phyloP scores from a whole-genome alignment of 169 alveolate species.

The Plasmodium chabaudi region DNA sequence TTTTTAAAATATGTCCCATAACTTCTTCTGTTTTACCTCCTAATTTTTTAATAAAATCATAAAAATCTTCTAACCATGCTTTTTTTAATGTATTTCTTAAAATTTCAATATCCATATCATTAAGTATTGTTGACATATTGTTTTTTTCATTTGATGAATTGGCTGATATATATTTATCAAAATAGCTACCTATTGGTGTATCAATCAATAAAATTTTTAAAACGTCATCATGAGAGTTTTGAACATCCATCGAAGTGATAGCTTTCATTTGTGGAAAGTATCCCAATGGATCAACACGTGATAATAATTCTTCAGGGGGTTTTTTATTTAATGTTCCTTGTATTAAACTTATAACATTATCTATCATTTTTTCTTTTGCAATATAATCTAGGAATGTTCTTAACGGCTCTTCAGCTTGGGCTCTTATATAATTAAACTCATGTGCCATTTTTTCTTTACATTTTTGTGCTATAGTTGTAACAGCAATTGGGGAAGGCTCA shows the following conservation, averaged over 20 bases:
- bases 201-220: slow-evolving; percentile 97
- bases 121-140: slow-evolving; percentile 77
- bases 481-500: slow-evolving; percentile 94
- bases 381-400: slow-evolving; percentile 90
- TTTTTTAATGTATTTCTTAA: slow-evolving; percentile 94
- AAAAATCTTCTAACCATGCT: slow-evolving; percentile 97
- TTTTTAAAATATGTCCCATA: slow-evolving; percentile 92
- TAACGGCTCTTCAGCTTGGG: slow-evolving; percentile 92
- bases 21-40: slow-evolving; percentile 93
- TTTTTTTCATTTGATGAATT: slow-evolving; percentile 75
- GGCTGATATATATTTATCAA: slow-evolving; percentile 80
- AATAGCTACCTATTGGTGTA: slow-evolving; percentile 96
- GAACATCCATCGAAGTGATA: slow-evolving; percentile 93
- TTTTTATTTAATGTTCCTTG: slow-evolving; percentile 97
- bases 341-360: slow-evolving; percentile 97
- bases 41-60: slow-evolving; percentile 90
- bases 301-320: slow-evolving; percentile 91
- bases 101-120: slow-evolving; percentile 88
- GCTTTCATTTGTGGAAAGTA: slow-evolving; percentile 98
- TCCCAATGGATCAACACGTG: slow-evolving; percentile 98
- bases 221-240: slow-evolving; percentile 95
- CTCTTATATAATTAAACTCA: slow-evolving; percentile 93
- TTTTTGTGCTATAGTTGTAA: slow-evolving; percentile 92
- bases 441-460: slow-evolving; percentile 96
- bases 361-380: slow-evolving; percentile 97